phyloP scores from a whole-genome alignment of 148 eudicot species.

The Fagopyrum tataricum region DNA sequence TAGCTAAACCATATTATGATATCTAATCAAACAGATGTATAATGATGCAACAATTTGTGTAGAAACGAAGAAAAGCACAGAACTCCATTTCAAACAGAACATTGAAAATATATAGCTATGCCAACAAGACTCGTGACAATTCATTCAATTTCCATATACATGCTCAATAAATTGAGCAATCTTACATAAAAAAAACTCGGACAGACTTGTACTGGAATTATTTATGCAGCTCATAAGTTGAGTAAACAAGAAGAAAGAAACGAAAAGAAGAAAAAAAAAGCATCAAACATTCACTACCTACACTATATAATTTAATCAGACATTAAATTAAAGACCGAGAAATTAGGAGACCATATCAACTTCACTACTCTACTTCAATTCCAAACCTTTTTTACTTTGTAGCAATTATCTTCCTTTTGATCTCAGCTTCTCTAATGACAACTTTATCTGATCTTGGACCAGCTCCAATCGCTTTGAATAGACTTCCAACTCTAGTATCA shows the following conservation, averaged over 20 bases:
- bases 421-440: conserved; percentile 71
- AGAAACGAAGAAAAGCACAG: conserved; percentile 1
- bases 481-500: conserved; percentile 86
- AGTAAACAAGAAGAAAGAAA: conserved; percentile 15
- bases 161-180: conserved; percentile 12
- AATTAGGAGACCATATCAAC: conserved; percentile 17
- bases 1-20: too few species aligned
- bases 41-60: too few species aligned
- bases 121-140: conserved; percentile 17
- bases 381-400: not conserved
- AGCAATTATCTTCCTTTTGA: conserved; percentile 36
- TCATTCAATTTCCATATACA: too few species aligned
- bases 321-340: conserved; percentile 16
- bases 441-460: conserved; percentile 89
- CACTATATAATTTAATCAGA: conserved; percentile 26
- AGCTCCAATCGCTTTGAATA: conserved; percentile 87
- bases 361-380: conserved; percentile 21
- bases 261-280: not conserved
- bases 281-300: conserved; percentile 27
- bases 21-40: too few species aligned
- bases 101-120: not conserved
- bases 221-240: conserved; percentile 31
- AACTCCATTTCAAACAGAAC: not conserved
- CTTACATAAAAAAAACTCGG: conserved; percentile 30
- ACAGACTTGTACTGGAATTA: conserved; percentile 31